Conservation (phyloP, 164 flowering plant species). For the Stephania cephalantha region DNA sequence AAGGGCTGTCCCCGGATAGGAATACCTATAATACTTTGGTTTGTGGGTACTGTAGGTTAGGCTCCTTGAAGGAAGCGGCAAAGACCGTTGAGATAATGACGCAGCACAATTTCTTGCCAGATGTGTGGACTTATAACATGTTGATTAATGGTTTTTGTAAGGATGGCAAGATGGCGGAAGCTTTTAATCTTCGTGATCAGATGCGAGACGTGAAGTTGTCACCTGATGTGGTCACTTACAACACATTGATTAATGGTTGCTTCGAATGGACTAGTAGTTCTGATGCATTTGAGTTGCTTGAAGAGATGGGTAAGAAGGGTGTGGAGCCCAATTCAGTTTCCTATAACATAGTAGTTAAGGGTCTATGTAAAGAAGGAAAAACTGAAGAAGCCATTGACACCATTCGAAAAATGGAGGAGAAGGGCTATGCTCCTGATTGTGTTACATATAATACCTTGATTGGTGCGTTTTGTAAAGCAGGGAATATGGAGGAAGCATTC, state of each 20-base stretch:
- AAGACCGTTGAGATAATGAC: constrained; percentile 61
- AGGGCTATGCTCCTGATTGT: constrained; percentile 53
- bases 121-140: constrained; percentile 76
- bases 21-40: constrained; percentile 68
- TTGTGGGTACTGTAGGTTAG: constrained; percentile 62
- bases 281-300: constrained; percentile 45
- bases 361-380: constrained; percentile 57
- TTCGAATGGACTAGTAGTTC: constrained; percentile 28
- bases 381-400: constrained; percentile 50
- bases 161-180: constrained; percentile 57
- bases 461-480: constrained; percentile 50
- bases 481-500: constrained; percentile 51
- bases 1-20: constrained; percentile 52
- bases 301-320: constrained; percentile 57
- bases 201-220: constrained; percentile 56
- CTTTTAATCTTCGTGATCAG: constrained; percentile 46
- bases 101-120: constrained; percentile 41
- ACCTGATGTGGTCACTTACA: constrained; percentile 76
- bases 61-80: constrained; percentile 64
- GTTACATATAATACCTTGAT: constrained; percentile 77
- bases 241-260: constrained; percentile 72
- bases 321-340: constrained; percentile 45
- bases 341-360: constrained; percentile 58
- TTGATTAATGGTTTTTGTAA: constrained; percentile 64
- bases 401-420: constrained; percentile 49